A percentile compares a stretch with the other conserved stretches of the same genome.
phyloP scores from a whole-genome alignment of 306 rosid species.

The Casuarina equisetifolia region DNA sequence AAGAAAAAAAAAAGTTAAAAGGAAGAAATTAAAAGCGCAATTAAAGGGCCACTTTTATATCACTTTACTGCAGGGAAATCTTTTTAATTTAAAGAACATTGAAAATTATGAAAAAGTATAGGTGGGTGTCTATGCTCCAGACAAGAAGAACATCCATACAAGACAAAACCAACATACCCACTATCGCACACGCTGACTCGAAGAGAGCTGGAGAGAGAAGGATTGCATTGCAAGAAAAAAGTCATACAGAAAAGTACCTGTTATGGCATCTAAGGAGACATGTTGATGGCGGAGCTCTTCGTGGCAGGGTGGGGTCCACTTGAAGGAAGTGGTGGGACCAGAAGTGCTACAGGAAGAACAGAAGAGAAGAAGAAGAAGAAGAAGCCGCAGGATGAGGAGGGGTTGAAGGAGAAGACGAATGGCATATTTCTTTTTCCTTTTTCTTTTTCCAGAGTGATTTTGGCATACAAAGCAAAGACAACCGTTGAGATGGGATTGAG shows the following conservation, averaged over 20 bases:
- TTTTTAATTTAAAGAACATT: conserved; percentile 35
- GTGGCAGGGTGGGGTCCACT: conserved; percentile 42
- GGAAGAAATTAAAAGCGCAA: conserved; percentile 31
- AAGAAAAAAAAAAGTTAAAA: conserved; percentile 9
- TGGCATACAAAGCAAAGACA: conserved; percentile 27
- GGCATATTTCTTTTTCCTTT: conserved; percentile 27
- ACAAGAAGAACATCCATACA: conserved; percentile 38
- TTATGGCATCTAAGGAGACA: conserved; percentile 53
- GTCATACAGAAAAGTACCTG: conserved; percentile 36
- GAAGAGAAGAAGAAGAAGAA: conserved; percentile 2
- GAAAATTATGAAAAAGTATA: conserved; percentile 31
- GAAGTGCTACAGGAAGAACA: conserved; percentile 15
- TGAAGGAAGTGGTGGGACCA: conserved; percentile 45
- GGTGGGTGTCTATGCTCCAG: conserved; percentile 41
- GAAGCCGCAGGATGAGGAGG: not conserved
- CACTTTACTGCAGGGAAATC: conserved; percentile 35
- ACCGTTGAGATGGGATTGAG: conserved; percentile 12
- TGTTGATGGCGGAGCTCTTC: conserved; percentile 31
- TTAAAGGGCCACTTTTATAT: conserved; percentile 37
- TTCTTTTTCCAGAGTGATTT: conserved; percentile 16
- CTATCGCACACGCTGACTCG: not conserved
- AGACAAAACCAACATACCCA: conserved; percentile 44
- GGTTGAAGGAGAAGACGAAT: conserved; percentile 23
- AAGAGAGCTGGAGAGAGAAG: conserved; percentile 8
- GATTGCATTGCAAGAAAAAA: conserved; percentile 15